A percentile compares a stretch with the other conserved stretches of the same genome.
Conservation (phyloP, 352 stramenopile genomes). For the Plasmopara muralis region DNA sequence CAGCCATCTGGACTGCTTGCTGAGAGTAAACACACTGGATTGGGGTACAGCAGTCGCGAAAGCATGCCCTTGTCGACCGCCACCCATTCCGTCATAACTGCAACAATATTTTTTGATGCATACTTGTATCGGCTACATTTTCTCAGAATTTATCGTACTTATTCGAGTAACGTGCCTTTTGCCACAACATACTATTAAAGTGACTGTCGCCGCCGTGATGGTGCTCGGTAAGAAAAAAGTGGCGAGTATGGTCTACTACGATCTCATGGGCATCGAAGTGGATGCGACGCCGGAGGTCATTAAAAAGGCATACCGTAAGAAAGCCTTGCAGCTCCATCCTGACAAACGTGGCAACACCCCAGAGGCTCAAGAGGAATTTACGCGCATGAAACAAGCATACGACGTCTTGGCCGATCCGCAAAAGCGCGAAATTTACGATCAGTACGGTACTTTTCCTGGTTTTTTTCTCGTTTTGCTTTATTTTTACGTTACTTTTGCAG, state of each 20-base stretch:
- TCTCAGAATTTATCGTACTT: constrained; percentile 9
- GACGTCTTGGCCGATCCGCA: constrained; percentile 88
- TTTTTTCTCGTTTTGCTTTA: constrained; percentile 1
- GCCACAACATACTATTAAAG: constrained; percentile 1
- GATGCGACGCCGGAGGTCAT: constrained; percentile 79
- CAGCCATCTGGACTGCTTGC: constrained; percentile 21
- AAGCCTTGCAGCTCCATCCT: constrained; percentile 89
- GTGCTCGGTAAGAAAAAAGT: constrained; percentile 52
- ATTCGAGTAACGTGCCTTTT: constrained; percentile 9
- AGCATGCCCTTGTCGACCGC: constrained; percentile 64
- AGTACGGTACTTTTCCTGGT: constrained; percentile 25
- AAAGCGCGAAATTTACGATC: constrained; percentile 78
- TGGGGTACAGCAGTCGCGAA: constrained; percentile 71
- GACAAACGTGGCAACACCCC: constrained; percentile 82
- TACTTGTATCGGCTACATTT: neutral
- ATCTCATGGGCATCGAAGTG: constrained; percentile 68
- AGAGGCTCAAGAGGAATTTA: constrained; percentile 87
- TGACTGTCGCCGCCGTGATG: constrained; percentile 9
- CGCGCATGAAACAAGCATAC: constrained; percentile 88
- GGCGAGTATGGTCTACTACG: constrained; percentile 69
- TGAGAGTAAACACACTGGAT: constrained; percentile 73
- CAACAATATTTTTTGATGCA: neutral
- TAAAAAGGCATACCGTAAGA: constrained; percentile 89
- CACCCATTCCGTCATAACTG: constrained; percentile 31
- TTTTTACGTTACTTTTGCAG: constrained; percentile 17